Conservation (phyloP, 2,329 filamentous ascomycete genomes). For the Alternaria brassicae region DNA sequence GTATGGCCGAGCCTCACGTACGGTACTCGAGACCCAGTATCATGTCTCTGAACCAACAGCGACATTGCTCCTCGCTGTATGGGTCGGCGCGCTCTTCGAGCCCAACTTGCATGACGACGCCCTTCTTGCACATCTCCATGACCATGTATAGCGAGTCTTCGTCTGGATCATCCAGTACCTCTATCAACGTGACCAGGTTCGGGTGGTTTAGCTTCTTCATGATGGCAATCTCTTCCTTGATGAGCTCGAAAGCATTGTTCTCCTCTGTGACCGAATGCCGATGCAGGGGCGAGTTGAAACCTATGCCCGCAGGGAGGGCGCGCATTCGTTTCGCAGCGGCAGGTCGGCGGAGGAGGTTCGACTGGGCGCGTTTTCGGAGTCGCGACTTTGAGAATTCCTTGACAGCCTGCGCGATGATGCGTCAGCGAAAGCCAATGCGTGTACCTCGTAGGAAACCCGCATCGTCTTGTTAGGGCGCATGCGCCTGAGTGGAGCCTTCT, state of each 20-base stretch:
- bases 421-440: constrained; percentile 38
- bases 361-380: constrained; percentile 87
- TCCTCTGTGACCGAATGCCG: constrained; percentile 64
- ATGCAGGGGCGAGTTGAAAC: constrained; percentile 70
- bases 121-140: constrained; percentile 98
- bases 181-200: constrained; percentile 90
- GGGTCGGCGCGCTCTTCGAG: constrained; percentile 83
- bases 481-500: not conserved
- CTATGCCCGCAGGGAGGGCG: constrained; percentile 60
- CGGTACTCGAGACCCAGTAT: constrained; percentile 93
- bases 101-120: constrained; percentile 94
- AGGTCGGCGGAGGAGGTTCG: constrained; percentile 77
- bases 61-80: constrained; percentile 81
- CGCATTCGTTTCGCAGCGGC: constrained; percentile 61
- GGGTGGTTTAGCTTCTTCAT: constrained; percentile 98
- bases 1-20: constrained; percentile 55
- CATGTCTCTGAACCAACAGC: constrained; percentile 93
- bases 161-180: constrained; percentile 93
- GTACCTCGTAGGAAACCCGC: constrained; percentile 31
- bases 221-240: constrained; percentile 95
- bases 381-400: constrained; percentile 98
- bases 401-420: constrained; percentile 69
- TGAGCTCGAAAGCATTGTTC: constrained; percentile 80
- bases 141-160: constrained; percentile 99
- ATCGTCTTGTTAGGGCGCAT: constrained; percentile 23